Evolutionary conservation across 805 yeast species (phyloP).

Genomic region (Candida stauntonica): DNA sequence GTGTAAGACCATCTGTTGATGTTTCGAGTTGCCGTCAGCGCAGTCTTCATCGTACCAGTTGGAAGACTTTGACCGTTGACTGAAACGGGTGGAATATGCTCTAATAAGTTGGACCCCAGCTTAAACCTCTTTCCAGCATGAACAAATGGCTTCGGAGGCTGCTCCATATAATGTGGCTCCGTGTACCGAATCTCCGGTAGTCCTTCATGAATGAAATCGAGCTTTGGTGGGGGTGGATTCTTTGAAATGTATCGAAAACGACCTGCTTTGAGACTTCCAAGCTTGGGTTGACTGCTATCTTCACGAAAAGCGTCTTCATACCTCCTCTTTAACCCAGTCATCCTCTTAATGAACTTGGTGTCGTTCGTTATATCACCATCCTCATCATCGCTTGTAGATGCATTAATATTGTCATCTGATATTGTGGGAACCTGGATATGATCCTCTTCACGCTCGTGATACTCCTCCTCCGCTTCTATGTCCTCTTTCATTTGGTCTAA

Average conservation of each 20-base stretch:
- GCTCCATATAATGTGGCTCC: slow-evolving; percentile 60
- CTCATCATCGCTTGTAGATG: slow-evolving; percentile 3
- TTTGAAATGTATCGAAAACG: slow-evolving; percentile 8
- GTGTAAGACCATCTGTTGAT: slow-evolving; percentile 42
- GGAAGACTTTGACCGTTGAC: slow-evolving; percentile 20
- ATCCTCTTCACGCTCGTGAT: slow-evolving; percentile 1
- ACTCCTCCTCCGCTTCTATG: slow-evolving; percentile 1
- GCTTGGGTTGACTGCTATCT: background rate
- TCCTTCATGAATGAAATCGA: slow-evolving; percentile 44
- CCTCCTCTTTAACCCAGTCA: slow-evolving; percentile 8
- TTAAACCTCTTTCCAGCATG: slow-evolving; percentile 65
- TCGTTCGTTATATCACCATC: slow-evolving; percentile 8
- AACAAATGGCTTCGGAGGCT: slow-evolving; percentile 47
- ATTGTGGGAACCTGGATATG: background rate
- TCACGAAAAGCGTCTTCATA: slow-evolving; percentile 8
- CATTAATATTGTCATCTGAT: background rate
- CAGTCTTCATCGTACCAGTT: background rate
- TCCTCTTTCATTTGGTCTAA: slow-evolving; percentile 5
- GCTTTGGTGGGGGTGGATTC: slow-evolving; percentile 11
- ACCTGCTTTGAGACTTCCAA: background rate
- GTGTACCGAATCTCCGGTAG: slow-evolving; percentile 48
- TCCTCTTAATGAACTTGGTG: slow-evolving; percentile 5
- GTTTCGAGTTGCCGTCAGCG: background rate
- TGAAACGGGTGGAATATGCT: slow-evolving; percentile 29
- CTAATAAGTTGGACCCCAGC: slow-evolving; percentile 37